Conservation (phyloP, 768 basidiomycete genomes). For the Leccinum fibrillosum region DNA sequence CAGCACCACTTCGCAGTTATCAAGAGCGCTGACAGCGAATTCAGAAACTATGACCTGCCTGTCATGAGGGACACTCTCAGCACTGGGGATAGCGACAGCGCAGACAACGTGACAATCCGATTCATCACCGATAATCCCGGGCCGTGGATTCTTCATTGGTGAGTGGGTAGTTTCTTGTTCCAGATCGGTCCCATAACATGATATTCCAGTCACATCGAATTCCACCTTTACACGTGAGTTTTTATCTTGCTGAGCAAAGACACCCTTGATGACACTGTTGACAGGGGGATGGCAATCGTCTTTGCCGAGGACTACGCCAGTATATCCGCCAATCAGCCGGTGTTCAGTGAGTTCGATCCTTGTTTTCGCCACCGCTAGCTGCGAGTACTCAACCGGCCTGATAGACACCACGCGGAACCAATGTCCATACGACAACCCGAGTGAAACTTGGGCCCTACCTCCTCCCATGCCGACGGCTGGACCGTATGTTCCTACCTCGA, state of each 20-base stretch:
- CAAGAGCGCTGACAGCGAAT: constrained; percentile 35
- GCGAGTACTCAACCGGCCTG: not conserved
- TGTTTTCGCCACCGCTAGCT: not conserved
- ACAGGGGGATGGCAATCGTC: constrained; percentile 14
- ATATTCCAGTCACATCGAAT: constrained; percentile 35
- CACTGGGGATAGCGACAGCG: constrained; percentile 32
- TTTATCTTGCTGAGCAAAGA: too few species aligned
- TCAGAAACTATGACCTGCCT: constrained; percentile 45
- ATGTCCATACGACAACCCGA: constrained; percentile 10
- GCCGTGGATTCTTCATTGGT: constrained; percentile 50
- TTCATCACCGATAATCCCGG: constrained; percentile 70
- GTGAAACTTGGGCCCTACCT: constrained; percentile 5
- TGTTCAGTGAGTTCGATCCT: not conserved
- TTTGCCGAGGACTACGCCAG: constrained; percentile 9
- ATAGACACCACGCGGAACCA: constrained; percentile 7
- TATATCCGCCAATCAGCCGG: not conserved
- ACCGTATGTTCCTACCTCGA: constrained; percentile 5
- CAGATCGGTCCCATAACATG: not conserved
- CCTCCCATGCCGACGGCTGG: constrained; percentile 6
- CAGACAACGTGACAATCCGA: constrained; percentile 44
- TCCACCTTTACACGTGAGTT: constrained; percentile 28
- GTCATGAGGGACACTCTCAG: constrained; percentile 51
- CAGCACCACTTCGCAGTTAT: constrained; percentile 43
- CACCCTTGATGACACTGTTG: not conserved
- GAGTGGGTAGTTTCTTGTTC: not conserved